Evolutionary conservation across 495 filamentous ascomycete species (phyloP), one percentile per base, ranked within the genome.

Genomic region (Xylaria cubensis): DNA sequence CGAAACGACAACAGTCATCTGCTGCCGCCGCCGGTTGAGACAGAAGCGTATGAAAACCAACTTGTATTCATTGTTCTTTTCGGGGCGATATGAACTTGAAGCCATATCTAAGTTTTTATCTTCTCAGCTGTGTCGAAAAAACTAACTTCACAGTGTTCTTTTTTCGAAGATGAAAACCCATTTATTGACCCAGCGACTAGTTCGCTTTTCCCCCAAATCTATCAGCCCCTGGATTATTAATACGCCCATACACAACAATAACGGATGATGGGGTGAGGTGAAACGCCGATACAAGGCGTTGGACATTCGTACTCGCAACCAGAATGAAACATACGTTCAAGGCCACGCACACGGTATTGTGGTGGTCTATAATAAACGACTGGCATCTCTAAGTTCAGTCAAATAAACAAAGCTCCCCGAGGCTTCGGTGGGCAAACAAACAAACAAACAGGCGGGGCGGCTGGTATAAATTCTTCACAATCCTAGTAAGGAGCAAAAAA

Each of bases 1-100:
- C 69, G 10, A 78, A 78, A 66, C 74, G 74, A 42, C 75, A 80
- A 59, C 79, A 83, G 32, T 80, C 76, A 10, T 75, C 80, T 0
- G 72, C 83, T 48, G 76, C 79, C 44, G 82, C 82, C 58, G 79
- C 76, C 53, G 80, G 81, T 39, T 83, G 76, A 80, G 48, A 39
- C 26, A 46, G 4, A 19, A 44, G 2, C 26, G 50, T 29, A 59
- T 64, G 44, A 58, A 53, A 58, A 53, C 26, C 21, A 56, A 36
- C 46, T 29, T 56, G 32, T 17, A 51, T 55, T 24, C 59, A 64
- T 55, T 24, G 26, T 62, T 19, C 39, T 39, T 13, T 50, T 36
- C 15, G 2, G 46, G 58, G 34, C 44, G 29, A 70, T 53, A 53
- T 70, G 46, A 63, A 63, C 59, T 53, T 48, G 46, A 55, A 32